Evolutionary conservation across 805 yeast genomes (phyloP).

Genomic region (Yarrowia sp.): DNA sequence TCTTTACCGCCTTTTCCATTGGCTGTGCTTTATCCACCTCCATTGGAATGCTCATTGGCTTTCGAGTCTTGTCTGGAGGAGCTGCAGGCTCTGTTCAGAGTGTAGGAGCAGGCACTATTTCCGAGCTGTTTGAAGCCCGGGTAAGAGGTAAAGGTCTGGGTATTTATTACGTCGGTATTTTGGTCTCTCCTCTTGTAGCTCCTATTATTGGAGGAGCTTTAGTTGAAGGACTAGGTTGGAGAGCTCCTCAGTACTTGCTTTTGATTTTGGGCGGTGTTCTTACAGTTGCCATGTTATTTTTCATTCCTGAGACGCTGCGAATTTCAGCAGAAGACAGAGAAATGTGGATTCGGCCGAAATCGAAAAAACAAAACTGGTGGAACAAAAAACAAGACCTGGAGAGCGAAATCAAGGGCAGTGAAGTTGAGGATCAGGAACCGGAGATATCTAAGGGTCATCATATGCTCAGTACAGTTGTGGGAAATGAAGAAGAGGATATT

Average conservation of each 20-base stretch:
- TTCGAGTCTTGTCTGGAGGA: conserved; percentile 74
- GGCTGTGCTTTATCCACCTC: conserved; percentile 68
- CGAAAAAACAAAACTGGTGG: conserved; percentile 10
- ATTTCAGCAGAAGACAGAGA: conserved; percentile 21
- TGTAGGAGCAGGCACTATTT: conserved; percentile 85
- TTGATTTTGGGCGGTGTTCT: conserved; percentile 62
- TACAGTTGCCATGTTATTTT: conserved; percentile 49
- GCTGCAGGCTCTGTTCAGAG: conserved; percentile 83
- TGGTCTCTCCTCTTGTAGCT: conserved; percentile 74
- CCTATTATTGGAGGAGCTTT: conserved; percentile 81
- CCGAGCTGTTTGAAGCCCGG: conserved; percentile 65
- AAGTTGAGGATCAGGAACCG: conserved; percentile 8
- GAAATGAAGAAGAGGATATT: not conserved
- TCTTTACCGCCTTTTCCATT: conserved; percentile 64
- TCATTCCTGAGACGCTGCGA: conserved; percentile 78
- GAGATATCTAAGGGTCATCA: not conserved
- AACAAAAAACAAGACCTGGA: conserved; percentile 17
- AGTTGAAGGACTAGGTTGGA: conserved; percentile 73
- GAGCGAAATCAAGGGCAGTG: not conserved
- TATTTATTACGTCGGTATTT: conserved; percentile 72
- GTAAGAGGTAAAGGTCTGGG: conserved; percentile 81
- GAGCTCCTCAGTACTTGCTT: conserved; percentile 84
- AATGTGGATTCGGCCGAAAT: conserved; percentile 11
- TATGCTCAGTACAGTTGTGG: conserved; percentile 14
- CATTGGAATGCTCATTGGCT: conserved; percentile 61